Conservation (phyloP, 257 asterid genomes). For the Jaltomata sinuosa region DNA sequence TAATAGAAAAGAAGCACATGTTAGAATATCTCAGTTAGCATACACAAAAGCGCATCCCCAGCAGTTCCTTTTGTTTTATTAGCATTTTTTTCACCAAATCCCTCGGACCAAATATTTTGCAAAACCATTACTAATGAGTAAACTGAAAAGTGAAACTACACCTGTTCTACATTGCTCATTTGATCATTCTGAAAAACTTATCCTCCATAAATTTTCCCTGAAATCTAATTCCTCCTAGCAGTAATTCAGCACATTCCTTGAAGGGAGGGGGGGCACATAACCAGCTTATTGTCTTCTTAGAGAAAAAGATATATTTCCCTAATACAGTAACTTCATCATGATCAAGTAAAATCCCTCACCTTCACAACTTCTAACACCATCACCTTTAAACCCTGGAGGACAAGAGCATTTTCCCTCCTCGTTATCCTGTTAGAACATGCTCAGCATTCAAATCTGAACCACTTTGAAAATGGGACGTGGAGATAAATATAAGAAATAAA, state of each 20-base stretch:
- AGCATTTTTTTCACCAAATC: neutral
- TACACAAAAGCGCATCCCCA: neutral
- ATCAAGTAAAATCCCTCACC: conserved; percentile 29
- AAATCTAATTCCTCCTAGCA: neutral
- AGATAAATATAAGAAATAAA: neutral
- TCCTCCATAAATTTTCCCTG: neutral
- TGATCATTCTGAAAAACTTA: neutral
- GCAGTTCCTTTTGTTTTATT: neutral
- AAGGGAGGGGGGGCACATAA: neutral
- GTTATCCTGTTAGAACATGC: conserved; percentile 34
- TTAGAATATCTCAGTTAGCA: neutral
- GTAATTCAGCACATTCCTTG: neutral
- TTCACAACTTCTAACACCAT: conserved; percentile 71
- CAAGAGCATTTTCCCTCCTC: conserved; percentile 70
- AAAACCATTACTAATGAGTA: neutral
- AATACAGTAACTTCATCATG: neutral
- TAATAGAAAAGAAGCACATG: neutral
- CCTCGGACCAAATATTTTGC: neutral
- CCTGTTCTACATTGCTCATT: neutral
- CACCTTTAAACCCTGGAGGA: conserved; percentile 81
- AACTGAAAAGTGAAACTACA: neutral
- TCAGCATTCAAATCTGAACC: neutral
- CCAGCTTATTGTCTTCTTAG: neutral
- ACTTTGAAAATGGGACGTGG: neutral
- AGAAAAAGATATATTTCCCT: neutral